Base-by-base conservation (phyloP, 805 yeast species). In the Hermanozyma aechmeae region DNA sequence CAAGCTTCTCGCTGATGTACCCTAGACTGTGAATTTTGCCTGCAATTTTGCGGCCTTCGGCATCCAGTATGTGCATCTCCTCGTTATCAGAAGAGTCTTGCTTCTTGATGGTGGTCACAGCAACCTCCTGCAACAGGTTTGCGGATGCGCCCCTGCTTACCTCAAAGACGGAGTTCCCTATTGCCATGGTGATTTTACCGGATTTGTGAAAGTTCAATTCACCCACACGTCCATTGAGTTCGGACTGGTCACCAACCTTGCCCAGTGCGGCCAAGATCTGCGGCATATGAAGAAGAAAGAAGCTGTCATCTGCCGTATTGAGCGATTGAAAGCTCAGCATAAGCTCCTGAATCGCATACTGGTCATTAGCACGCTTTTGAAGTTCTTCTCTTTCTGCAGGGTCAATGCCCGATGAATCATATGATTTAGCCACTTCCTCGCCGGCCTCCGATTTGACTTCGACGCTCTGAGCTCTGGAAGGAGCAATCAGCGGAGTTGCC, bases 131-230 rank as follows among this genome's bases (percentile, higher is more conserved):
- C 16, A 80, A 55, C 37, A 85, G 77, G 4, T 71, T 64, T 5
- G 81, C 52, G 9, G 76, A 68, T 3, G 83, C 74, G 11, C 96
- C 96, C 43, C 71, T 68, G 4, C 76, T 61, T 14, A 86, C 75
- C 32, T 79, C 84, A 25, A 62, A 40, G 66, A 77, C 68, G 3
- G 71, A 63, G 6, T 73, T 70, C 10, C 95, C 95, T 22, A 89
- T 58, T 35, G 73, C 69, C 51, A 87, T 68, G 3, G 93, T 67
- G 13, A 85, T 51, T 48, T 72, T 82, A 3, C 97, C 97, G 1
- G 95, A 83, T 45, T 77, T 72, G 51, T 87, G 96, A 26, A 78
- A 63, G 31, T 89, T 71, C 19, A 89, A 46, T 7, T 70, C 64
- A 5, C 96, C 96, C 22, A 85, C 65, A 31, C 63, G 63, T 2